These are phyloP conservation scores for Coemansia sp. DNA, from an alignment of 192 early-diverging fungal genomes.

Conservation along the genomic window DNA sequence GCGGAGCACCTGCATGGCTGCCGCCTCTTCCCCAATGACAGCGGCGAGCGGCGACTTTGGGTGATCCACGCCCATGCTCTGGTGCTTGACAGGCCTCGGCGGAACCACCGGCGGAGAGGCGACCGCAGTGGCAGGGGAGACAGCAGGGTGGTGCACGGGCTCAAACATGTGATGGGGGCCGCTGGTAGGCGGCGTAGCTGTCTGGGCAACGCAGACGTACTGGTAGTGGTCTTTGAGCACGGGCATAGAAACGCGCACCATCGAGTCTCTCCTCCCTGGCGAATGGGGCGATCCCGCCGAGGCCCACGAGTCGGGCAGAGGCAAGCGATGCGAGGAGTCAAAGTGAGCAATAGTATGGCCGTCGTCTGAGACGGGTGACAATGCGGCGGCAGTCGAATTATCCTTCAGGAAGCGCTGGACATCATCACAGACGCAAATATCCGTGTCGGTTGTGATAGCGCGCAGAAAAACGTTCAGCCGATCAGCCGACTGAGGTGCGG, in stretches of 20 bases:
- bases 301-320: conserved; percentile 21
- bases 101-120: conserved; percentile 17
- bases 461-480: conserved; percentile 48
- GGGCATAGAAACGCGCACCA: conserved; percentile 51
- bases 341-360: conserved; percentile 1
- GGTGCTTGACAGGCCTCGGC: conserved; percentile 27
- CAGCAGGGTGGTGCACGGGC: neutral
- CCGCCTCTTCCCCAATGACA: conserved; percentile 14
- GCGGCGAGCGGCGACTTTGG: conserved; percentile 8
- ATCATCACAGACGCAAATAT: conserved; percentile 35
- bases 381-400: conserved; percentile 12
- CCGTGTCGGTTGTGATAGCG: conserved; percentile 41
- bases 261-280: conserved; percentile 18
- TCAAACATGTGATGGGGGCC: conserved; percentile 15
- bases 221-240: conserved; percentile 34
- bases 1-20: conserved; percentile 38
- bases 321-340: conserved; percentile 21
- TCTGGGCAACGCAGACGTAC: conserved; percentile 10
- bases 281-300: neutral
- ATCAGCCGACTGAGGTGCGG: conserved; percentile 14
- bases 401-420: conserved; percentile 47
- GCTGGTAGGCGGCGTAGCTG: conserved; percentile 26
- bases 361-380: conserved; percentile 16
- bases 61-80: conserved; percentile 27
- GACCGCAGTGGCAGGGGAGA: neutral